Evolutionary conservation across 2,329 filamentous ascomycete genomes (phyloP), one percentile per base, ranked within the genome.

Genomic region (Talaromyces marneffei): DNA sequence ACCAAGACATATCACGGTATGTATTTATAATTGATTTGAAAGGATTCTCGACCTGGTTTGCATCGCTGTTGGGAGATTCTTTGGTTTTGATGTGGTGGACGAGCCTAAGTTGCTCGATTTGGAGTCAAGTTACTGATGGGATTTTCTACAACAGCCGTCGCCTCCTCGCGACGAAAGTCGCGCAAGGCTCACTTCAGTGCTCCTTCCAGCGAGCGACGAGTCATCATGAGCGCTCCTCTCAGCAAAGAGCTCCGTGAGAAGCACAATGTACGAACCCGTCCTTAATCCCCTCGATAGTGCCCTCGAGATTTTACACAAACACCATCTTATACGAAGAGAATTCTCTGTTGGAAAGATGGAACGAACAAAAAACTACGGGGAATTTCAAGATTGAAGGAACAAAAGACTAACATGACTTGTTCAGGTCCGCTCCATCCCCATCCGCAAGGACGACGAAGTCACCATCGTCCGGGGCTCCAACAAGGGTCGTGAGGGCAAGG

Each of bases 401-500:
- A n/a, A 68, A 57, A 61, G 52, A 59, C 52, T 55, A 40, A 55
- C 52, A 40, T 18, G 7, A 37, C 10, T 53, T 57, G 33, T 46
- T 33, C 64, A 65, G 66, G 64, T 65, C 57, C 62, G 64, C 64
- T 63, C 66, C 62, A 65, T 65, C 52, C 94, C 93, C 78, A 87
- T 97, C 84, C 91, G 93, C 84, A 96, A 96, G 84, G 93, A 96
- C 78, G 90, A 96, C 82, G 91, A 96, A 83, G 92, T 97, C 78
- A 85, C 84, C 77, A 89, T 99, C 75, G 88, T 93, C 78, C 92
- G 94, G 72, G 94, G 94, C 75, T 83, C 84, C 82, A 90, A 96
- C 87, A 97, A 97, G 87, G 94, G 93, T 78, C 91, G 92, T 76
- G 93, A 97, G 85, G 94, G 94, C 85, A 97, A 97, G 86, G 85